A percentile compares a stretch with the other conserved stretches of the same genome.
Evolutionary conservation across 768 basidiomycete species (phyloP).

Genomic region (Agaricus blazei): DNA sequence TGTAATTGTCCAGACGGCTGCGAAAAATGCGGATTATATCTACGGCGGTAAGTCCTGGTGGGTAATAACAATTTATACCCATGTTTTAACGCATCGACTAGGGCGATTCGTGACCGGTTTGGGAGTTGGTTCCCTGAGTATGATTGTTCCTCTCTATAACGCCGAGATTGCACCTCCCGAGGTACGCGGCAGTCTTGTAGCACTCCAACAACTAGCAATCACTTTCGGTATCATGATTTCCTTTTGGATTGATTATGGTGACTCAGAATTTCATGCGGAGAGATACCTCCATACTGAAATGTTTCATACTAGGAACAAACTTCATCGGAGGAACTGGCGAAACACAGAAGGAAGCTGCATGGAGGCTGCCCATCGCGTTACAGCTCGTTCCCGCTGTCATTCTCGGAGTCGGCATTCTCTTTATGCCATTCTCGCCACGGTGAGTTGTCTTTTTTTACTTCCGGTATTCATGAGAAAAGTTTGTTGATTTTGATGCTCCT

Average conservation of each 20-base stretch:
- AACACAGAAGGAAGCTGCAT: slow-evolving; percentile 61
- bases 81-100: slow-evolving; percentile 9
- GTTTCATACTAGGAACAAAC: slow-evolving; percentile 49
- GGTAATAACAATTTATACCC: neutral
- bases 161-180: slow-evolving; percentile 70
- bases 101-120: slow-evolving; percentile 76
- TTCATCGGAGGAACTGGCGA: slow-evolving; percentile 61
- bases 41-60: slow-evolving; percentile 42
- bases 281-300: slow-evolving; percentile 28
- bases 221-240: slow-evolving; percentile 74
- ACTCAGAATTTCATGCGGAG: slow-evolving; percentile 5
- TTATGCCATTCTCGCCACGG: slow-evolving; percentile 80
- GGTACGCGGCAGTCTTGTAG: slow-evolving; percentile 76
- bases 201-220: slow-evolving; percentile 78
- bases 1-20: slow-evolving; percentile 68
- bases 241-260: slow-evolving; percentile 50
- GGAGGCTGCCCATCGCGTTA: slow-evolving; percentile 70
- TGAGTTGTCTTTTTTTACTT: slow-evolving; percentile 18
- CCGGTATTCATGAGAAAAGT: neutral
- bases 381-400: slow-evolving; percentile 73
- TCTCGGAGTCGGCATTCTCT: slow-evolving; percentile 64
- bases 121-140: slow-evolving; percentile 76
- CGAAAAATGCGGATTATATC: slow-evolving; percentile 53
- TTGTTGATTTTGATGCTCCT: neutral
- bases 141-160: slow-evolving; percentile 83